Evolutionary conservation across 2,329 filamentous ascomycete species (phyloP).

Genomic region (Thyridium curvatum): DNA sequence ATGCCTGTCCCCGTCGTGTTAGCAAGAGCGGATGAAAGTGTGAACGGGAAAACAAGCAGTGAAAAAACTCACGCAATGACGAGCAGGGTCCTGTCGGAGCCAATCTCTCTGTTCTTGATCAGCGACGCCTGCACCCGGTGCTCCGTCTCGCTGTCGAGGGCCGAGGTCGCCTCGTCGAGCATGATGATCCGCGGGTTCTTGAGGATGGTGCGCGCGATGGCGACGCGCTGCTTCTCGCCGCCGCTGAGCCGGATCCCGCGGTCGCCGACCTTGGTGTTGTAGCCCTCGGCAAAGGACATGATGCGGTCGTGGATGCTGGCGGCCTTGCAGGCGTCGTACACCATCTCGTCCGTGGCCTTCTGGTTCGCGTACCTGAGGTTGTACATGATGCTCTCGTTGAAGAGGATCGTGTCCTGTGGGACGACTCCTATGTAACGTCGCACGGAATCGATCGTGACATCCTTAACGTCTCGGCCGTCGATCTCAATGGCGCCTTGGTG

Average conservation of each 20-base stretch:
- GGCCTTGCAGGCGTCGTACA: constrained; percentile 43
- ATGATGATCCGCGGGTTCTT: constrained; percentile 65
- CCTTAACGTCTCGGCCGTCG: constrained; percentile 77
- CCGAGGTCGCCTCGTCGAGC: constrained; percentile 66
- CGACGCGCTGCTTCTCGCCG: constrained; percentile 54
- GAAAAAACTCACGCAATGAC: constrained; percentile 74
- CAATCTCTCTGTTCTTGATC: constrained; percentile 55
- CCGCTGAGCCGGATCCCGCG: constrained; percentile 48
- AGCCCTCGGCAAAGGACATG: constrained; percentile 44
- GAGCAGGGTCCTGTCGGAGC: constrained; percentile 81
- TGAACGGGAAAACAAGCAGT: no score
- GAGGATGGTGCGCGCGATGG: constrained; percentile 59
- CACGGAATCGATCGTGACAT: constrained; percentile 89
- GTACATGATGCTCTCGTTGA: constrained; percentile 50
- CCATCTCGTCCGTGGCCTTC: constrained; percentile 38
- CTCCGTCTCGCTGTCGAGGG: constrained; percentile 58
- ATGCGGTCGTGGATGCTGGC: constrained; percentile 51
- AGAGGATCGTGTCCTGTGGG: constrained; percentile 81
- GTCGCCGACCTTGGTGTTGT: constrained; percentile 46
- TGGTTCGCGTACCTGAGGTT: constrained; percentile 48
- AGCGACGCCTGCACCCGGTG: constrained; percentile 60
- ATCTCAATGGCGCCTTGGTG: constrained; percentile 74
- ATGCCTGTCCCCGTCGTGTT: neutral
- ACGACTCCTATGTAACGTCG: constrained; percentile 90
- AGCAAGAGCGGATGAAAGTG: neutral